Evolutionary conservation across 1,284 basidiomycete genomes (phyloP), one percentile per base, ranked within the genome.

Genomic region (Termitomyces sp.): DNA sequence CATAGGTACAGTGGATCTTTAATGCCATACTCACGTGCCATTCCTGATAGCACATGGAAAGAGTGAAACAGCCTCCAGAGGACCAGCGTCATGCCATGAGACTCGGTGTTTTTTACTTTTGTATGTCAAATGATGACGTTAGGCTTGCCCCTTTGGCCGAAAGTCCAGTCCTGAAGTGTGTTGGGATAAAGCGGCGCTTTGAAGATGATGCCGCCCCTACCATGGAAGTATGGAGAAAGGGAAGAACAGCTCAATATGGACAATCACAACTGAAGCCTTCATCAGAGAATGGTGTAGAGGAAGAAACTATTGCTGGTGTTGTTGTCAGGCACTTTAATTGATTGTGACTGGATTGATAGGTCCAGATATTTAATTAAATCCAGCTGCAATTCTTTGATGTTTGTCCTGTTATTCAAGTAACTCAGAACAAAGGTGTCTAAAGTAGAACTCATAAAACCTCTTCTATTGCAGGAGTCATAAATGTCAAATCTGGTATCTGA

Each of bases 321-420:
- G 60, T 75, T 7, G 76, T 80, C 15, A 78, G 74, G 64, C 78
- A 79, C 60, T 80, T 75, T 60, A 79, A 74, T 56, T 81, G 61
- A 71, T 39, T 13, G 36, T 38, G 38, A 17, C 8, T 17, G 17
- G 8, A 17, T 10, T 5, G 1, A n/a, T n/a, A 36, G 5, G 34
- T n/a, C 34, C 34, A 36, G 12, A 24, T 13, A 10, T 9, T 13
- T 5, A 10, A 33, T 33, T 10, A 33, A 33, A 33, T 13, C 12
- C 10, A 33, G 10, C 5, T 33, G 9, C 31, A 33, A 33, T 13
- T 2, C 13, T 33, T 30, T 30, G 28, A 30, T 24, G 24, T 24
- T 24, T 24, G 24, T 30, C 28, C 0, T 30, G 28, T 30, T 9
- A 9, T 8, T 6, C 7, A 30, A 30, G 28, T 30, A 9, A 6